These are phyloP conservation scores for Aspergillus neoniger DNA, from an alignment of 2,329 filamentous ascomycete species.

Conservation along the genomic window DNA sequence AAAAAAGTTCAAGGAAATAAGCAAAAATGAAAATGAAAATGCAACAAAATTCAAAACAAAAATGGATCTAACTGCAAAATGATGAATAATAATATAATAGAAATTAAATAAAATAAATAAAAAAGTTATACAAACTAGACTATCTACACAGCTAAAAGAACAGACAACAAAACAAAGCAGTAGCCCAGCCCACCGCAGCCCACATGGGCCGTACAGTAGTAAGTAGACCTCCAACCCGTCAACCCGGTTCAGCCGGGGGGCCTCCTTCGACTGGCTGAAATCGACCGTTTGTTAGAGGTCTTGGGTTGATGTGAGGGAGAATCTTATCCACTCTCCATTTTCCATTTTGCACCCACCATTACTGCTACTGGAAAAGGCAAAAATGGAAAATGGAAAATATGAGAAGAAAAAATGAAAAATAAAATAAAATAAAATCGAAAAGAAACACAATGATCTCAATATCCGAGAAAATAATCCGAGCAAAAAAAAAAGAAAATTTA, in stretches of 20 bases:
- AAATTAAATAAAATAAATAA: background rate
- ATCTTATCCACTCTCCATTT: conserved; percentile 8
- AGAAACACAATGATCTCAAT: background rate
- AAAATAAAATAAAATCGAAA: conserved; percentile 6
- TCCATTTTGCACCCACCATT: conserved; percentile 2
- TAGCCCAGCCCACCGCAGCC: conserved; percentile 24
- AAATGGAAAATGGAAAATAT: conserved; percentile 6
- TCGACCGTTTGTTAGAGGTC: conserved; percentile 15
- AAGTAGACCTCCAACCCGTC: conserved; percentile 26
- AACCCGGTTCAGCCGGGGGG: conserved; percentile 32
- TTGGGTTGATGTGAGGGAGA: conserved; percentile 15
- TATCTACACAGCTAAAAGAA: conserved; percentile 1
- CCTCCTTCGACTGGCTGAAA: conserved; percentile 13
- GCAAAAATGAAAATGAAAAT: background rate
- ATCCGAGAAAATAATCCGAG: conserved; percentile 4
- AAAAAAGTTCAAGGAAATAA: background rate
- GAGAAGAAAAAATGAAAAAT: background rate
- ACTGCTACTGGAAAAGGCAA: background rate
- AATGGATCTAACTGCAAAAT: background rate
- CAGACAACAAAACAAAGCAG: conserved; percentile 21
- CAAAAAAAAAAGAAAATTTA: background rate
- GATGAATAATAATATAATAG: background rate
- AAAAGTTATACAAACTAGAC: background rate
- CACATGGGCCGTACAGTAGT: conserved; percentile 25
- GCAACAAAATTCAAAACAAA: background rate